Percentiles rank a stretch among this genome's conserved stretches.
Evolutionary conservation across 306 rosid genomes (phyloP).

Genomic region (Inga leiocalycina): DNA sequence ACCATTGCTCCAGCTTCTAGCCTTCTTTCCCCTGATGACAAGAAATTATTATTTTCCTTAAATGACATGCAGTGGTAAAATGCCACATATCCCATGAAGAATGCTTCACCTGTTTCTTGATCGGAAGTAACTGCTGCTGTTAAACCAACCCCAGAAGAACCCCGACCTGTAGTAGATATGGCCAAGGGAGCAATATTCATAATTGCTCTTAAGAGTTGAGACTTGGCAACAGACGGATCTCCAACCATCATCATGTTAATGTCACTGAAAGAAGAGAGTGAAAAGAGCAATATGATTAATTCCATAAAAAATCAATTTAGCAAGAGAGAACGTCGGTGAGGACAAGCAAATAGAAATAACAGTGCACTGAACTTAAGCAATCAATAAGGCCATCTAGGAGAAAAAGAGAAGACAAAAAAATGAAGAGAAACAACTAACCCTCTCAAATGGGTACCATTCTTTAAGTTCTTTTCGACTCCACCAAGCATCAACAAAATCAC

Average conservation of each 20-base stretch:
- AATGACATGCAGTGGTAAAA: slow-evolving; percentile 15
- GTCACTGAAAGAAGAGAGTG: slow-evolving; percentile 59
- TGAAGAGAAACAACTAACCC: slow-evolving; percentile 65
- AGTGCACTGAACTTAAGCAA: slow-evolving; percentile 10
- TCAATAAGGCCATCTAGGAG: slow-evolving; percentile 19
- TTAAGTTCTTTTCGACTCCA: slow-evolving; percentile 96
- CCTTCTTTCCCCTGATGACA: slow-evolving; percentile 87
- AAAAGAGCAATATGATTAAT: slow-evolving; percentile 8
- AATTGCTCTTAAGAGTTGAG: slow-evolving; percentile 95
- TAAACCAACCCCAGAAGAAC: slow-evolving; percentile 98
- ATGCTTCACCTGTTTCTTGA: slow-evolving; percentile 89
- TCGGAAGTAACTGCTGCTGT: slow-evolving; percentile 99
- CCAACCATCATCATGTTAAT: slow-evolving; percentile 99
- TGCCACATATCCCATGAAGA: background rate
- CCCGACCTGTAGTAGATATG: slow-evolving; percentile 96
- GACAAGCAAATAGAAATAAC: slow-evolving; percentile 2
- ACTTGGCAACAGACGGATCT: slow-evolving; percentile 99
- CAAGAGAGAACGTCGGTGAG: background rate
- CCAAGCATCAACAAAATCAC: slow-evolving; percentile 91
- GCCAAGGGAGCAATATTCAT: slow-evolving; percentile 97
- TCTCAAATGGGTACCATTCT: slow-evolving; percentile 95
- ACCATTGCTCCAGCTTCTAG: slow-evolving; percentile 99
- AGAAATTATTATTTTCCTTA: slow-evolving; percentile 26
- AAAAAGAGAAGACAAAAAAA: slow-evolving; percentile 4
- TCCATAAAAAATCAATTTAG: slow-evolving; percentile 1